Base-by-base conservation (phyloP, 768 basidiomycete genomes). In the Boletus vermiculosoides region DNA sequence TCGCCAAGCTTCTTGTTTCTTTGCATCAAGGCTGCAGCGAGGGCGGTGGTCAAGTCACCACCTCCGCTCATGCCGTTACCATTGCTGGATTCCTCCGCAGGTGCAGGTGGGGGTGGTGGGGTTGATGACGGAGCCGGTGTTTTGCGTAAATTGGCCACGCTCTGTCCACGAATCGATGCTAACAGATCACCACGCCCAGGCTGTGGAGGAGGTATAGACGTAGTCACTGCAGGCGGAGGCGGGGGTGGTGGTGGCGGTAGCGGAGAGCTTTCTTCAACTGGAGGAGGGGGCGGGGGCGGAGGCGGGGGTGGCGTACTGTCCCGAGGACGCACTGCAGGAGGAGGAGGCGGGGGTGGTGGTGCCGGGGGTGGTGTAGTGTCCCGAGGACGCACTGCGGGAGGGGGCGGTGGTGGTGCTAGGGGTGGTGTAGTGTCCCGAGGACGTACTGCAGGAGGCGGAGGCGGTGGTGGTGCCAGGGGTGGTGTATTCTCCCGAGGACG, bases 1-100 rank as follows among this genome's bases (percentile, higher is more conserved):
- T 94, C 92, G 2, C 90, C 93, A 63, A 96, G 75, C 66, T 90
- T 87, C 76, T 90, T 92, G 69, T 91, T 96, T 63, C 94, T 76
- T 69, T 88, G 84, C 63, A 86, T 74, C 59, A 98, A 72, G 1
- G 94, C 94, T 48, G 84, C 88, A 6, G 93, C 94, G 45, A 97
- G 76, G 9, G 92, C 91, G 5, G 84, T 79, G 0, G 94, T 93
- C 57, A 96, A 71, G 73, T 94, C 87, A 0, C 87, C 91, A 13
- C 77, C 84, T 15, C 67, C 77, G 2, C 70, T 69, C 10, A 66
- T 66, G 7, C 75, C 69, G 13, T 74, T 67, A 23, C 75, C 28
- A 51, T n/a, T 56, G 30, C 72, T 71, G 3, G 74, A 58, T 37
- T 77, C 71, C 37, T 73, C 71, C 7, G 51, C 59, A 39, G 68